Evolutionary conservation across 352 stramenopile genomes (phyloP), one percentile per base, ranked within the genome.

Genomic region (Globisporangium cystogenes): DNA sequence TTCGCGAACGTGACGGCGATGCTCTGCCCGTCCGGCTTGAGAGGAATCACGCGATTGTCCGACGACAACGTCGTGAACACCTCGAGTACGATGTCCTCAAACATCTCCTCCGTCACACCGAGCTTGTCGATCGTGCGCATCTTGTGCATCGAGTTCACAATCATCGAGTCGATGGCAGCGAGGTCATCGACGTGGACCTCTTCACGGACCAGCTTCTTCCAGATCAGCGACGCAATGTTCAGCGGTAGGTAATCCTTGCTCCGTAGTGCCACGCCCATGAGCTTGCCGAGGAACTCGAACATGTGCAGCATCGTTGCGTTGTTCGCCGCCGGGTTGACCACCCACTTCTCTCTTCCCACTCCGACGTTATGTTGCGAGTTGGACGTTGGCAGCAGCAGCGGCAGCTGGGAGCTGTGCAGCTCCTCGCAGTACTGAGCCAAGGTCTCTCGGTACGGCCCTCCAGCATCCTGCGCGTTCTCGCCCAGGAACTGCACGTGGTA

Each of bases 251-350:
- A 96, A 42, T 96, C 71, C 39, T 95, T 91, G 51, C 82, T 95
- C 4, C 91, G 86, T 31, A 97, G 76, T 6, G 68, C 72, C 18
- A 86, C 75, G 0, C 91, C 93, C 67, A 98, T 93, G 5, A 98
- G 64, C 56, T 97, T 97, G 8, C 93, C 93, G 11, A 98, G 64
- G 49, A 98, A 98, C 47, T 93, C 78, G 35, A 95, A 91, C 80
- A 97, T 96, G 29, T 86, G 76, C 20, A 85, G 61, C 18, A 75
- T 49, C 33, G 66, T 84, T 0, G 41, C 29, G n/a, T 57, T 67
- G 10, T 53, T 67, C 14, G 90, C 75, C 16, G 70, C 73, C 1
- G 93, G 87, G 59, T 96, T 96, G 47, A 96, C 46, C 14, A 98
- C 61, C 75, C 89, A 98, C 45, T 90, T 93, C 46, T 98, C 91